Conservation (phyloP, 139 green algal species). For the Chlamydomonas asymmetrica region DNA sequence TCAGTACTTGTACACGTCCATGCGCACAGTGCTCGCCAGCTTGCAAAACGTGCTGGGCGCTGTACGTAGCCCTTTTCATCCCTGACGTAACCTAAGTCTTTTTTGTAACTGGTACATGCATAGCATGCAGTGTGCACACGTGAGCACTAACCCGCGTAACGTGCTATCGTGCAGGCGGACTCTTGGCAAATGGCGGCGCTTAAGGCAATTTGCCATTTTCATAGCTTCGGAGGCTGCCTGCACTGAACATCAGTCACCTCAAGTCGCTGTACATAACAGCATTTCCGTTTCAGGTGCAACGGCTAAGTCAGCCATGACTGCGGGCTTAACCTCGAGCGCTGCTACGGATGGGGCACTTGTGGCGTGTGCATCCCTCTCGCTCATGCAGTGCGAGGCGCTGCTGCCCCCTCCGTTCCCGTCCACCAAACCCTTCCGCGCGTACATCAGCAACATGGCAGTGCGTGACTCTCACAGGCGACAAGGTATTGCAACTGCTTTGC, state of each 20-base stretch:
- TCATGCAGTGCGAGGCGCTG: constrained; percentile 53
- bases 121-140: neutral
- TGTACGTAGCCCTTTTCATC: neutral
- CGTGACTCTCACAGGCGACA: constrained; percentile 32
- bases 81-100: neutral
- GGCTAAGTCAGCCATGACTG: neutral
- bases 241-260: neutral
- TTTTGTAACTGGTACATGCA: neutral
- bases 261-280: neutral
- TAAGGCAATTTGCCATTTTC: neutral
- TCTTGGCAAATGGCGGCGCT: neutral
- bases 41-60: neutral
- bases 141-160: too few species aligned
- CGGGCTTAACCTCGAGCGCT: neutral
- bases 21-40: neutral
- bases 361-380: constrained; percentile 35
- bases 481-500: constrained; percentile 53
- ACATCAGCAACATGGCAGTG: constrained; percentile 75
- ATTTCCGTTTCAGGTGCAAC: neutral
- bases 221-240: neutral
- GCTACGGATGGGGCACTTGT: constrained; percentile 4
- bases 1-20: constrained; percentile 3
- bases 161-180: too few species aligned
- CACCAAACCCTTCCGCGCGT: constrained; percentile 51
- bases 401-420: constrained; percentile 75